Evolutionary conservation across 2,329 filamentous ascomycete genomes (phyloP), one percentile per base, ranked within the genome.

Genomic region (Verruconis gallopava): DNA sequence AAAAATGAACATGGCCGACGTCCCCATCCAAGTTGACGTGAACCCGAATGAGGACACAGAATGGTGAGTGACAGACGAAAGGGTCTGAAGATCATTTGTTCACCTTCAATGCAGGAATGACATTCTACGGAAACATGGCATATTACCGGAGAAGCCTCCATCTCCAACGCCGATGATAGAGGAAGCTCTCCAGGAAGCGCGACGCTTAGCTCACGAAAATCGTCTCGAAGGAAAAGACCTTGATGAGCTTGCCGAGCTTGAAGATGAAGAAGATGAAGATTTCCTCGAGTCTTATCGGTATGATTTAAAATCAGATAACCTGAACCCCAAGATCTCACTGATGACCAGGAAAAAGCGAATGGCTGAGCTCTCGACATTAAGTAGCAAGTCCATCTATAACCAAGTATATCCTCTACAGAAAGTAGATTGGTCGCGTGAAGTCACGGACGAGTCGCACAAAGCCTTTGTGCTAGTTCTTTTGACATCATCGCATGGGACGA

Each of bases 1-100:
- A 6, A 36, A 13, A 14, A 61, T 59, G 53, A 53, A 56, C 46
- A 58, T 54, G 58, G 67, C 68, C 52, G 68, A 77, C 49, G 66
- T 73, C 63, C 72, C 72, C 30, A 66, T 79, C 48, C 72, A 79
- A 54, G 91, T 98, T 46, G 86, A 88, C 35, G 81, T 98, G 51
- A 85, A 93, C 58, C 89, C 89, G 21, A 93, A 96, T 57, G 91
- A 86, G 48, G 91, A 98, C 59, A 98, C 91, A 48, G 91, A 98
- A 79, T 98, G 91, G 91, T 88, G 43, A 43, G 14, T n/a, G 11
- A 38, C 36, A n/a, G 34, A 40, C 45, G 21, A 18, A 32, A n/a
- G 22, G 1, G 30, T 17, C 14, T 34, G 12, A 19, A 21, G 6
- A 22, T 5, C 38, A 11, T 14, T 36, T 9, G 6, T 36, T 36